Evolutionary conservation across 2,329 filamentous ascomycete genomes (phyloP).

Genomic region (Pseudogymnoascus sp.): DNA sequence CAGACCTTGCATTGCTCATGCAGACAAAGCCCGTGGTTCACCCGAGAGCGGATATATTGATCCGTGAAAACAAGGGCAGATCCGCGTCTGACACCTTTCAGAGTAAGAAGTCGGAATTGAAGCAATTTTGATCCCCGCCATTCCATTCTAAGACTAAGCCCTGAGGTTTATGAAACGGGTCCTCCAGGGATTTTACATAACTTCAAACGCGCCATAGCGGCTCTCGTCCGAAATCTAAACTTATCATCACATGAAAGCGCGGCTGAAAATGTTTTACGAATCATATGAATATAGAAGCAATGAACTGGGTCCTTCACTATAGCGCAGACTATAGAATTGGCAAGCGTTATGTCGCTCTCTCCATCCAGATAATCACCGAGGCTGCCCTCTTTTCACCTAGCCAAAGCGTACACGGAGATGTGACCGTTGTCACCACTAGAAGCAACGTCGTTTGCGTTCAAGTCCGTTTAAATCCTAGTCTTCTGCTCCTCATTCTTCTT

Average conservation of each 20-base stretch:
- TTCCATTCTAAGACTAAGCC: background rate
- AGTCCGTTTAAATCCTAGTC: slow-evolving; percentile 10
- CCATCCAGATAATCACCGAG: background rate
- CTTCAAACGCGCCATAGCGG: background rate
- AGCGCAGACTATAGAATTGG: background rate
- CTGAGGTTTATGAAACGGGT: background rate
- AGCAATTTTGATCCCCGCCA: background rate
- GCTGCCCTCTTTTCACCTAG: background rate
- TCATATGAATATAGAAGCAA: background rate
- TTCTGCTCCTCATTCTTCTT: slow-evolving; percentile 27
- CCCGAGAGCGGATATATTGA: background rate
- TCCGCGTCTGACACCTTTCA: background rate
- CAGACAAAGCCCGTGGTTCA: background rate
- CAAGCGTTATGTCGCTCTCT: background rate
- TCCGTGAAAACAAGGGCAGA: background rate
- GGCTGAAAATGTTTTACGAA: background rate
- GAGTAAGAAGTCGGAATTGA: background rate
- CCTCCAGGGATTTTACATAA: background rate
- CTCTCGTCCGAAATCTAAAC: background rate
- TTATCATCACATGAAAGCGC: background rate
- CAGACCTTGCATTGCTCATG: background rate
- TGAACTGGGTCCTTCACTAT: background rate
- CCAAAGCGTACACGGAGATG: background rate
- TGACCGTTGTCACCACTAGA: background rate
- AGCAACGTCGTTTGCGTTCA: background rate